phyloP scores from a whole-genome alignment of 257 asterid genomes.

The Petrea volubilis region DNA sequence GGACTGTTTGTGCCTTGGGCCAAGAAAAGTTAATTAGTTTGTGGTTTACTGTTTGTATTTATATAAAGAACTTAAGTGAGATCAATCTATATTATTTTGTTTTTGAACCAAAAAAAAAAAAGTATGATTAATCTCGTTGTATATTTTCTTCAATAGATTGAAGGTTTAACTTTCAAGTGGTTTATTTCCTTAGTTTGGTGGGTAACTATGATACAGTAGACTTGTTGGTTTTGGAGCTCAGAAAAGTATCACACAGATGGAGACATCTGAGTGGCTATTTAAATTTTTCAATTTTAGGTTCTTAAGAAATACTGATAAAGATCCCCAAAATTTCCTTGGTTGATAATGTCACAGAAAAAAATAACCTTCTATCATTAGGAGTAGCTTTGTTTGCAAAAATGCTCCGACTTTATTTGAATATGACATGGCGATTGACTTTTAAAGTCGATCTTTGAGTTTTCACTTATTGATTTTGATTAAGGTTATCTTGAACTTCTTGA shows the following conservation, averaged over 20 bases:
- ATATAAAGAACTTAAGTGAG: background rate
- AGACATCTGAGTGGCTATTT: too few relatives aligned
- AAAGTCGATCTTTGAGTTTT: background rate
- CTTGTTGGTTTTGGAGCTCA: too few relatives aligned
- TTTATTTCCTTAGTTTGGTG: background rate
- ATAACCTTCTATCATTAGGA: background rate
- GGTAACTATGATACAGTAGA: too few relatives aligned
- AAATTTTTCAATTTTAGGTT: background rate
- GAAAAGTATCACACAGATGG: too few relatives aligned
- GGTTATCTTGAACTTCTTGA: background rate
- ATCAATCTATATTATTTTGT: too few relatives aligned
- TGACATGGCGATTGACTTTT: background rate
- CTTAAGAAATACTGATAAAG: background rate
- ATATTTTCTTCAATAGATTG: background rate
- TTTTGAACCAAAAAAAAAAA: too few relatives aligned
- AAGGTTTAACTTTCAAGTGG: background rate
- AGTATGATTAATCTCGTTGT: background rate
- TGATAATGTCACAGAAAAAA: background rate
- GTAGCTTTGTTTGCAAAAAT: background rate
- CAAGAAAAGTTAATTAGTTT: background rate
- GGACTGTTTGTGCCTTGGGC: background rate
- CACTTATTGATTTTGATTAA: background rate
- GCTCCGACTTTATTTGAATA: background rate
- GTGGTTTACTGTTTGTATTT: too few relatives aligned
- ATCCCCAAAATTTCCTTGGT: background rate